Evolutionary conservation across 2,329 filamentous ascomycete species (phyloP).

Genomic region (Arthrinium phaeospermum): DNA sequence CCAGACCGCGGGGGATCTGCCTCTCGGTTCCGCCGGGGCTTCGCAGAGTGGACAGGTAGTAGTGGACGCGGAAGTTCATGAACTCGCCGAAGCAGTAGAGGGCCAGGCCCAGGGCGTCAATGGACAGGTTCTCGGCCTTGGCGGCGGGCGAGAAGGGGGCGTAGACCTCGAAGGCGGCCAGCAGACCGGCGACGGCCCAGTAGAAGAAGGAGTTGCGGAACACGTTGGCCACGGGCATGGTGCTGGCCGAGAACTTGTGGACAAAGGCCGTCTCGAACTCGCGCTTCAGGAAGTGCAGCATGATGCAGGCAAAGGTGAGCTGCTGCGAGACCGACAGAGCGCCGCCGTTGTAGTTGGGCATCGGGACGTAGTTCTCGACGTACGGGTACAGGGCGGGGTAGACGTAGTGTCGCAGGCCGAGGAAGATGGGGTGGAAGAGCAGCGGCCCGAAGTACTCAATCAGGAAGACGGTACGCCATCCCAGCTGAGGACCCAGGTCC

Average conservation of each 20-base stretch:
- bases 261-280: slow-evolving; percentile 94
- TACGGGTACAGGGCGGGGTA: slow-evolving; percentile 58
- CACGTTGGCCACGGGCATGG: slow-evolving; percentile 90
- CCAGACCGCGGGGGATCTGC: slow-evolving; percentile 84
- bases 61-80: slow-evolving; percentile 80
- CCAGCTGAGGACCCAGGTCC: slow-evolving; percentile 88
- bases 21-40: slow-evolving; percentile 81
- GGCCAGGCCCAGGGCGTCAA: slow-evolving; percentile 72
- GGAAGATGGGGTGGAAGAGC: slow-evolving; percentile 78
- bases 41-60: slow-evolving; percentile 78
- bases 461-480: slow-evolving; percentile 92
- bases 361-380: slow-evolving; percentile 49
- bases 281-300: slow-evolving; percentile 90
- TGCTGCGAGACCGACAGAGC: slow-evolving; percentile 72
- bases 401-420: slow-evolving; percentile 75
- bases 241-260: slow-evolving; percentile 92
- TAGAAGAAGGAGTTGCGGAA: slow-evolving; percentile 96
- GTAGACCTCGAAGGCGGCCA: slow-evolving; percentile 87
- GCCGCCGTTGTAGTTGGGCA: slow-evolving; percentile 45
- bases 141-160: slow-evolving; percentile 74
- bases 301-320: slow-evolving; percentile 75
- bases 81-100: slow-evolving; percentile 81
- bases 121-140: slow-evolving; percentile 47
- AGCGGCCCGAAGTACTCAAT: slow-evolving; percentile 95
- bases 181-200: slow-evolving; percentile 82